Conservation (phyloP, 495 filamentous ascomycete genomes). For the Umbilicaria muhlenbergii region DNA sequence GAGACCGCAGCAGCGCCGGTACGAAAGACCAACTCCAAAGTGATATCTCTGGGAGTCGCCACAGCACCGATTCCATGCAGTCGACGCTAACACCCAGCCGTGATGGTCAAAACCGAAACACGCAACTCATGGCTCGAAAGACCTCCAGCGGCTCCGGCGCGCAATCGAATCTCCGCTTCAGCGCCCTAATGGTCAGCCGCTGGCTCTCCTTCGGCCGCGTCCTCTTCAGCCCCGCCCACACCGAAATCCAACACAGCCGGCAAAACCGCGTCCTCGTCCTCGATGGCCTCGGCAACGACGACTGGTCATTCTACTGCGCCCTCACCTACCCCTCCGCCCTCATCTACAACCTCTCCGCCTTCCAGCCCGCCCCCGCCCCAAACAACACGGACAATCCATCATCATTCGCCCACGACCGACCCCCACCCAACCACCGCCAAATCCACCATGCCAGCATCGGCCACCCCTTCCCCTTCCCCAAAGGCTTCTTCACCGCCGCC, state of each 20-base stretch:
- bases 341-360: constrained; percentile 59
- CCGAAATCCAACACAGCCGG: constrained; percentile 49
- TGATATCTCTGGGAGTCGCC: constrained; percentile 21
- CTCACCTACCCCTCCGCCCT: constrained; percentile 75
- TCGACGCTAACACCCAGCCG: constrained; percentile 8
- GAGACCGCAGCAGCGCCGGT: constrained; percentile 28
- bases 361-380: constrained; percentile 8
- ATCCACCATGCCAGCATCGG: constrained; percentile 53
- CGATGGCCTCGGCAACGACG: constrained; percentile 79
- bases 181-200: constrained; percentile 58
- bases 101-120: constrained; percentile 2
- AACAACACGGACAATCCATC: constrained; percentile 20
- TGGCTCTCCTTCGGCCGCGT: constrained; percentile 95
- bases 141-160: constrained; percentile 38
- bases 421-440: constrained; percentile 56
- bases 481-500: constrained; percentile 70
- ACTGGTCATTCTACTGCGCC: constrained; percentile 97
- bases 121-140: constrained; percentile 1
- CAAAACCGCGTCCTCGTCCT: constrained; percentile 64
- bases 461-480: constrained; percentile 71
- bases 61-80: constrained; percentile 32
- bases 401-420: constrained; percentile 43
- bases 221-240: constrained; percentile 82
- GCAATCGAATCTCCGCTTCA: constrained; percentile 70
- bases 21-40: constrained; percentile 22